These are phyloP conservation scores for Magnusiomyces tetraspermus DNA, from an alignment of 1,139 yeast species.

Conservation along the genomic window DNA sequence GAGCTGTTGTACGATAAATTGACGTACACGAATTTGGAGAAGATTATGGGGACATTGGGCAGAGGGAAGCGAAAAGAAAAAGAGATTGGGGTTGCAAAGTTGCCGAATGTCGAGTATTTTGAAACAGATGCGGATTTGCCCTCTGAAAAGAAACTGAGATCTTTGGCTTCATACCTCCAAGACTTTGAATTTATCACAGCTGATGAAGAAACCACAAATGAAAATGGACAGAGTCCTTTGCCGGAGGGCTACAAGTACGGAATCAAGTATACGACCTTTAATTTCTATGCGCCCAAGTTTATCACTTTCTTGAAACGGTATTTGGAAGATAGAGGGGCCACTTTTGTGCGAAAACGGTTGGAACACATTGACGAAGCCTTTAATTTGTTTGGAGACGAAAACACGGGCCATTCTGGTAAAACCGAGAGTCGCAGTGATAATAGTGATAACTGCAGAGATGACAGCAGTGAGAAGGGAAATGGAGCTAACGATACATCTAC, in stretches of 20 bases:
- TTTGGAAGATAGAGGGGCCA: slow-evolving; percentile 41
- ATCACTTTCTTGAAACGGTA: slow-evolving; percentile 39
- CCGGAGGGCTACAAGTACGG: slow-evolving; percentile 47
- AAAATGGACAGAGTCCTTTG: no score
- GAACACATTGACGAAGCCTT: slow-evolving; percentile 50
- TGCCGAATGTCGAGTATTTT: slow-evolving; percentile 47
- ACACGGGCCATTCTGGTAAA: no score
- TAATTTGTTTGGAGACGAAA: slow-evolving; percentile 15
- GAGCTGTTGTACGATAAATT: slow-evolving; percentile 45
- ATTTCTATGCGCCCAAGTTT: slow-evolving; percentile 58
- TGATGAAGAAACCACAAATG: no score
- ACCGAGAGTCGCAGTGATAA: no score
- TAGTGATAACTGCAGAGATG: no score
- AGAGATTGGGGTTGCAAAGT: slow-evolving; percentile 45
- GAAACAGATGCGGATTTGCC: background rate
- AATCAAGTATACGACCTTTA: slow-evolving; percentile 48
- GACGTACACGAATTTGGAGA: slow-evolving; percentile 43
- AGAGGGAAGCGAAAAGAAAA: no score
- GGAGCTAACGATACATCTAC: slow-evolving; percentile 21
- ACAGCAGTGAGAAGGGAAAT: no score
- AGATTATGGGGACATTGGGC: slow-evolving; percentile 42
- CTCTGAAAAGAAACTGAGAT: slow-evolving; percentile 35
- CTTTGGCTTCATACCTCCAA: slow-evolving; percentile 40
- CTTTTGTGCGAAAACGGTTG: slow-evolving; percentile 38
- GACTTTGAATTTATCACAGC: slow-evolving; percentile 25